These are phyloP conservation scores for Isabelozyma heimii DNA, from an alignment of 805 yeast species.

Conservation along the genomic window DNA sequence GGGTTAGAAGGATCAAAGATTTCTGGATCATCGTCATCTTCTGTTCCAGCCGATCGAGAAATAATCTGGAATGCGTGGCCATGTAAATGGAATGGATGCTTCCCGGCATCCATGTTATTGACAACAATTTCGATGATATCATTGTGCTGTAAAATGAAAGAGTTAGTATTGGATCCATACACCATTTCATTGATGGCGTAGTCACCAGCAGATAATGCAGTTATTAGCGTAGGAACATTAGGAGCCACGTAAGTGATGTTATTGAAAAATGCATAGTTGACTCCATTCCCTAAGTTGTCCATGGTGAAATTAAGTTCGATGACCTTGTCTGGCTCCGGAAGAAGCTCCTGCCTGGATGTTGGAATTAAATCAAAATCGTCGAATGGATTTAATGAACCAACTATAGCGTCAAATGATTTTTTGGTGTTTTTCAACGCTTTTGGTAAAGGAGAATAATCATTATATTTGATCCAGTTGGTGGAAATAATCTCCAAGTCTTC, in stretches of 20 bases:
- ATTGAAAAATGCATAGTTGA: constrained; percentile 96
- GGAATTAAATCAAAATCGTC: constrained; percentile 39
- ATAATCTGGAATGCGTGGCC: constrained; percentile 88
- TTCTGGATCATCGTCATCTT: constrained; percentile 52
- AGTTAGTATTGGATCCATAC: constrained; percentile 79
- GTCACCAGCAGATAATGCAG: constrained; percentile 74
- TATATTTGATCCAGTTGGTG: constrained; percentile 71
- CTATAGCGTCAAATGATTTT: constrained; percentile 22
- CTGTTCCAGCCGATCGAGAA: constrained; percentile 63
- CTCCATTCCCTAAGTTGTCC: constrained; percentile 84
- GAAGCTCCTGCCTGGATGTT: constrained; percentile 33
- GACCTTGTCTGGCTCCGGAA: constrained; percentile 65
- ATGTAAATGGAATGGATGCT: constrained; percentile 96
- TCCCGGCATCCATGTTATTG: constrained; percentile 87
- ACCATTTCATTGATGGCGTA: constrained; percentile 49
- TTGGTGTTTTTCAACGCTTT: constrained; percentile 10
- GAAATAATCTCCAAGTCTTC: constrained; percentile 62
- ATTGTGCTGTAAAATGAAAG: constrained; percentile 65
- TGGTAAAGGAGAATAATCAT: constrained; percentile 39
- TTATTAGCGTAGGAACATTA: constrained; percentile 78
- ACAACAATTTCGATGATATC: constrained; percentile 76
- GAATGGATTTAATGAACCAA: constrained; percentile 47
- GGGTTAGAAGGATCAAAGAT: constrained; percentile 34
- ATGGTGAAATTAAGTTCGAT: constrained; percentile 73
- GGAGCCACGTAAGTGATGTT: constrained; percentile 76